Percentiles rank a stretch among this genome's conserved stretches.
These are phyloP conservation scores for Trichoderma endophyticum DNA, from an alignment of 2,329 filamentous ascomycete species.

Conservation along the genomic window DNA sequence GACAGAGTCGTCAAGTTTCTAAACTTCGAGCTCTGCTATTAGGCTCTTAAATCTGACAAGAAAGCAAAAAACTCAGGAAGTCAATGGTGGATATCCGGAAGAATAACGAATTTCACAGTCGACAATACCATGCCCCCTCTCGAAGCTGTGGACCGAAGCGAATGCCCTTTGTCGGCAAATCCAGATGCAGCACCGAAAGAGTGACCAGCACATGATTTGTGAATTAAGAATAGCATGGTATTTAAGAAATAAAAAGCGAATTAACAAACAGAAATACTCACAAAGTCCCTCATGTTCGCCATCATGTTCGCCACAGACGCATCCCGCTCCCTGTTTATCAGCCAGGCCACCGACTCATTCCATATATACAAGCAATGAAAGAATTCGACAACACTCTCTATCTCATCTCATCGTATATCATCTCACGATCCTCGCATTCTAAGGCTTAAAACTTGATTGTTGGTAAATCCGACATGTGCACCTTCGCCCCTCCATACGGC, in stretches of 20 bases:
- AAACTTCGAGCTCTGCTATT: not conserved
- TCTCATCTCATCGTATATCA: not conserved
- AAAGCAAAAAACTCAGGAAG: no score
- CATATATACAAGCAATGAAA: not conserved
- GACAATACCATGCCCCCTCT: not conserved
- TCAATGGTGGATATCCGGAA: no score
- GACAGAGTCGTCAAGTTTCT: not conserved
- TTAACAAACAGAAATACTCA: not conserved
- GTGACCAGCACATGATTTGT: not conserved
- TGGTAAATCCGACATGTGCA: slow-evolving; percentile 39
- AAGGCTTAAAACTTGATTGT: not conserved
- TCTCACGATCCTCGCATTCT: not conserved
- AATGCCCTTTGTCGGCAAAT: not conserved
- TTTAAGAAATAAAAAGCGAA: not conserved
- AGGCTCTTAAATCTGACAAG: no score
- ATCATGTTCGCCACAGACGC: not conserved
- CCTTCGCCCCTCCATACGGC: slow-evolving; percentile 45
- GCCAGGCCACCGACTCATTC: not conserved
- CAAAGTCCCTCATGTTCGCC: not conserved
- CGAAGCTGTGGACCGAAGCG: not conserved
- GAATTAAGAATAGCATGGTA: not conserved
- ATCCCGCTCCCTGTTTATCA: not conserved
- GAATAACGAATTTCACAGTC: not conserved
- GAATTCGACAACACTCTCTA: not conserved
- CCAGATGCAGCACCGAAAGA: not conserved